Evolutionary conservation across 192 early-diverging fungal genomes (phyloP), one percentile per base, ranked within the genome.

Genomic region (Paraglomus occultum): DNA sequence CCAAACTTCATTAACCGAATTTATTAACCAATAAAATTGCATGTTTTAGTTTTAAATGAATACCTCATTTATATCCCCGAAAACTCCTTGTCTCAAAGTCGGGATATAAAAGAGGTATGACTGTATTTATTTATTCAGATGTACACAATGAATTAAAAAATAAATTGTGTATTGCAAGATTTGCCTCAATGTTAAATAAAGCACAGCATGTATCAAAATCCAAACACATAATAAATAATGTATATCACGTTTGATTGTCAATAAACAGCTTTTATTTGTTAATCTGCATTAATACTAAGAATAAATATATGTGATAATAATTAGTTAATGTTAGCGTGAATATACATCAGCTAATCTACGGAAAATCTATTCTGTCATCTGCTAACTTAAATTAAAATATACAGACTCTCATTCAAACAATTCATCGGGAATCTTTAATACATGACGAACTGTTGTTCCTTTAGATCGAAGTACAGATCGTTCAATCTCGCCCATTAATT

Each of bases 341-440:
- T 59, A 59, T 59, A 17, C 40, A 59, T 38, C 31, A 59, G 57
- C 57, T 59, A 42, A 40, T 59, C 31, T 59, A 59, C 31, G 38
- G 31, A 38, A 59, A 60, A 39, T 60, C 58, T 60, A 60, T 60
- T 31, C 38, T 60, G 8, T 40, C 11, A 60, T 60, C 38, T 53
- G 51, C 58, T 60, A 60, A 60, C 38, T 60, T 60, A 60, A 60
- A 60, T 60, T 17, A 42, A 43, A 60, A n/a, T n/a, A n/a, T n/a
- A n/a, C n/a, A n/a, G n/a, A n/a, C n/a, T n/a, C 58, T 60, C 58
- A 60, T 39, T 60, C 20, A 11, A 60, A 60, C 11, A 60, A 31
- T 31, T 31, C 31, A 1, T 65, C 51, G 14, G 70, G 71, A 15
- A 72, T 72, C 14, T 39, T 72, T 6, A 72, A 66, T 43, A 72